phyloP scores from a whole-genome alignment of 2,329 filamentous ascomycete genomes.

The Fusarium sororula region DNA sequence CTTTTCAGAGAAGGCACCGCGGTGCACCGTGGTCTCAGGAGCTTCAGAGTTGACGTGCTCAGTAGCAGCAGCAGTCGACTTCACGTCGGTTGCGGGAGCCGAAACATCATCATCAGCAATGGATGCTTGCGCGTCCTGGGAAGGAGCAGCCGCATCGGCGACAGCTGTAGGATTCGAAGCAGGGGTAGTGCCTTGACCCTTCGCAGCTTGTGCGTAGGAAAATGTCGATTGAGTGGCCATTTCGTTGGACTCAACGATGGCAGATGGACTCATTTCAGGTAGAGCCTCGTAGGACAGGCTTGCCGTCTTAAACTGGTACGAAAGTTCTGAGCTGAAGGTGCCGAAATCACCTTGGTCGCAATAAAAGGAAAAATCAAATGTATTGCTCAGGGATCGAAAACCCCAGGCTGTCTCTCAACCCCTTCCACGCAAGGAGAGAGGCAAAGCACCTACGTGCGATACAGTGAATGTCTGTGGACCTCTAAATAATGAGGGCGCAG shows the following conservation, averaged over 20 bases:
- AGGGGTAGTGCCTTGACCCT: conserved; percentile 68
- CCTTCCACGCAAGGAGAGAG: conserved; percentile 39
- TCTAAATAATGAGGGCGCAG: conserved; percentile 36
- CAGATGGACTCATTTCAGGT: conserved; percentile 44
- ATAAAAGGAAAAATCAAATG: conserved; percentile 14
- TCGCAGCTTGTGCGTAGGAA: conserved; percentile 95
- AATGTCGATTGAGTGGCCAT: conserved; percentile 73
- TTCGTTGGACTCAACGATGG: conserved; percentile 43
- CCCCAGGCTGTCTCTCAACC: conserved; percentile 39
- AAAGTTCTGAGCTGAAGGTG: conserved; percentile 28
- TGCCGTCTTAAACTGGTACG: conserved; percentile 24
- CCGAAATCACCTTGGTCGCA: conserved; percentile 33
- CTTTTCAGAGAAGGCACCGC: conserved; percentile 43
- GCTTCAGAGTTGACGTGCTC: conserved; percentile 43
- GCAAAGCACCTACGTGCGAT: conserved; percentile 38
- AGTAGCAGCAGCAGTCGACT: conserved; percentile 31
- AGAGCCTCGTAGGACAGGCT: conserved; percentile 29
- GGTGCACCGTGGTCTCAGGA: conserved; percentile 36
- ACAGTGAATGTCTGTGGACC: conserved; percentile 31
- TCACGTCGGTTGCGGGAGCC: conserved; percentile 41
- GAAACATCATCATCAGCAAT: conserved; percentile 26
- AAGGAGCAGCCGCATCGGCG: conserved; percentile 36
- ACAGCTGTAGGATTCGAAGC: conserved; percentile 43
- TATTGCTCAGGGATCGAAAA: conserved; percentile 29
- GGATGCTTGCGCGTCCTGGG: conserved; percentile 43